Conservation (phyloP, 306 rosid genomes). For the Lathyrus sativus region DNA sequence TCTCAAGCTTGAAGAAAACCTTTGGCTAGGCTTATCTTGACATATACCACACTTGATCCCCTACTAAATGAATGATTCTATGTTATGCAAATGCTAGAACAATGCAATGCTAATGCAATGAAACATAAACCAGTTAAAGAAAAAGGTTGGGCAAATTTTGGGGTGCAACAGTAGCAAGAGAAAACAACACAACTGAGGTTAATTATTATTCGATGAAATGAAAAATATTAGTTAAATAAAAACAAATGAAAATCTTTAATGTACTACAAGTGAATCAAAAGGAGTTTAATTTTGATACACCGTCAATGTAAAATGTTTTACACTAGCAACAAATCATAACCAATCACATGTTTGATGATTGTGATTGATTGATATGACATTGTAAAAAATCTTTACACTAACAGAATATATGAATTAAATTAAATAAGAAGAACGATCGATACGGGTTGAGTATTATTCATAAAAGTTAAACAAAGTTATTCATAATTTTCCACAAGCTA, state of each 20-base stretch:
- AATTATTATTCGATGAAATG: slow-evolving; percentile 10
- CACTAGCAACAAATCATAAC: not conserved
- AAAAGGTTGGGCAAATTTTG: no score
- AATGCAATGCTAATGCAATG: no score
- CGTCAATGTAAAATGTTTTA: no score
- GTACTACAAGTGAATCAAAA: slow-evolving; percentile 17
- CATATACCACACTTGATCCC: no score
- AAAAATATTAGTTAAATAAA: slow-evolving; percentile 4
- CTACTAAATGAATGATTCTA: no score
- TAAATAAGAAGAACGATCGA: slow-evolving; percentile 19
- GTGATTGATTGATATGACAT: not conserved
- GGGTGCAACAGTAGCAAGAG: no score
- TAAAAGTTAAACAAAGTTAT: slow-evolving; percentile 25
- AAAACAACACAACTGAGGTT: slow-evolving; percentile 20
- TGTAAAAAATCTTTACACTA: not conserved
- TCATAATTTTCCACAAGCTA: no score
- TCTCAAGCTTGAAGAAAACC: no score
- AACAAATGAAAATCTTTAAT: slow-evolving; percentile 20
- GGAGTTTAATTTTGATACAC: not conserved
- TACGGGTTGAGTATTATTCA: not conserved
- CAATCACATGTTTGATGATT: not conserved
- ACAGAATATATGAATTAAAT: not conserved
- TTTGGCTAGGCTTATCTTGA: no score
- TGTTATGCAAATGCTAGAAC: no score
- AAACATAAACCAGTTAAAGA: no score